phyloP scores from a whole-genome alignment of 2,329 filamentous ascomycete genomes.

The Paramyrothecium roridum region DNA sequence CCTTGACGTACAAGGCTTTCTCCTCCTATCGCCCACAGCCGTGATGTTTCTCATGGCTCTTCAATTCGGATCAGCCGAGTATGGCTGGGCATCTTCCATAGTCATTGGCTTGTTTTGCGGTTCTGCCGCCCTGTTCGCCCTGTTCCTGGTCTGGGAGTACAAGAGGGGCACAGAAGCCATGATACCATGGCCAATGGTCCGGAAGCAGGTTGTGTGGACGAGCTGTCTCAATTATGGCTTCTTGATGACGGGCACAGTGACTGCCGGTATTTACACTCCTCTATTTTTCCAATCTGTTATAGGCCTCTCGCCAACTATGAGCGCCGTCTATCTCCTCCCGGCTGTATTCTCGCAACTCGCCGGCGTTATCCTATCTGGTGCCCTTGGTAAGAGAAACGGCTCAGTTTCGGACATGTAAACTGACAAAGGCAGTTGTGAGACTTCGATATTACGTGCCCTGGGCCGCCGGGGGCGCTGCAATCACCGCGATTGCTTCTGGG shows the following conservation, averaged over 20 bases:
- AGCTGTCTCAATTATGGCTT: constrained; percentile 34
- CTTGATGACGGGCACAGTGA: constrained; percentile 36
- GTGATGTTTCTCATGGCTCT: constrained; percentile 42
- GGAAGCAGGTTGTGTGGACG: constrained; percentile 33
- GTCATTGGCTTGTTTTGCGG: constrained; percentile 40
- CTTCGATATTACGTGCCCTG: constrained; percentile 6
- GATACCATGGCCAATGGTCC: constrained; percentile 39
- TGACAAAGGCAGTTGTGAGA: constrained; percentile 2
- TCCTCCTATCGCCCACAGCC: constrained; percentile 36
- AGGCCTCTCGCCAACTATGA: constrained; percentile 20
- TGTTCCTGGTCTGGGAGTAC: constrained; percentile 38
- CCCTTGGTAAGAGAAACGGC: constrained; percentile 12
- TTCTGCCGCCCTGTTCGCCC: constrained; percentile 21
- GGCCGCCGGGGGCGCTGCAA: neutral
- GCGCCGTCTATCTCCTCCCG: constrained; percentile 24
- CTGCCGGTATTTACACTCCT: constrained; percentile 40
- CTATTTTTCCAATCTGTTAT: constrained; percentile 47
- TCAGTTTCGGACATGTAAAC: neutral
- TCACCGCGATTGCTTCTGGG: constrained; percentile 2
- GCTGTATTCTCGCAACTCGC: constrained; percentile 14
- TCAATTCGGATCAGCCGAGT: constrained; percentile 37
- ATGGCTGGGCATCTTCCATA: constrained; percentile 25
- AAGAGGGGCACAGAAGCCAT: constrained; percentile 42
- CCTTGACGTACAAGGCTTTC: constrained; percentile 40
- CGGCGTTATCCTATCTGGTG: constrained; percentile 19